phyloP scores from a whole-genome alignment of 495 filamentous ascomycete genomes.

The Neurospora tetraspora region DNA sequence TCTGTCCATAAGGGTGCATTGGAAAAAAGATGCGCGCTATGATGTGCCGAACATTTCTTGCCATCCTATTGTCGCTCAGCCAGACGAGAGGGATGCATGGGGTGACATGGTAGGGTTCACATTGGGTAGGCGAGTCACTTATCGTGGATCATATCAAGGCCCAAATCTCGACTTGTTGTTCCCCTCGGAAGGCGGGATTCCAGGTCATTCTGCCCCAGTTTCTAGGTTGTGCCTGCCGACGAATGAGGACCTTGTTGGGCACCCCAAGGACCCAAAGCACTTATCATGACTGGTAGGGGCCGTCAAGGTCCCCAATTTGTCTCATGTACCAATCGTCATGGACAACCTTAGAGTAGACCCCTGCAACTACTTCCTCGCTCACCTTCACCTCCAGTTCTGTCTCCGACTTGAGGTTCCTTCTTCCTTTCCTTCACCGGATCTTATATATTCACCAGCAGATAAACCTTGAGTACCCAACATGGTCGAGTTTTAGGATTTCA shows the following conservation, averaged over 20 bases:
- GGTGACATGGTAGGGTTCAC: neutral
- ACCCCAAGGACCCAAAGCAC: neutral
- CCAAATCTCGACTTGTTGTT: neutral
- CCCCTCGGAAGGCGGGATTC: neutral
- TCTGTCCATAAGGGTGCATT: neutral
- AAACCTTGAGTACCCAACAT: neutral
- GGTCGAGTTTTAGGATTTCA: neutral
- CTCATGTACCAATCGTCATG: neutral
- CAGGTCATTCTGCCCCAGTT: neutral
- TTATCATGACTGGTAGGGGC: neutral
- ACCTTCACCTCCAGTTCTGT: neutral
- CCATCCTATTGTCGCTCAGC: neutral
- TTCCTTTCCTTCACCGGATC: neutral
- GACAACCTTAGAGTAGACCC: neutral
- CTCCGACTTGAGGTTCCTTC: neutral
- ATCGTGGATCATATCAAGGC: neutral
- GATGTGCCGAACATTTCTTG: neutral
- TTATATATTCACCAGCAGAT: neutral
- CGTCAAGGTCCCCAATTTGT: neutral
- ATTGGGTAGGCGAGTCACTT: neutral
- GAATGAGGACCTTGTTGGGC: neutral
- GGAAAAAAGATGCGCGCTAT: neutral
- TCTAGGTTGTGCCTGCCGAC: neutral
- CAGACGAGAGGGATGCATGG: neutral
- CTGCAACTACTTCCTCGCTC: neutral